phyloP scores from a whole-genome alignment of 1,139 yeast species.

The Nakaseomyces uthaithaninus region DNA sequence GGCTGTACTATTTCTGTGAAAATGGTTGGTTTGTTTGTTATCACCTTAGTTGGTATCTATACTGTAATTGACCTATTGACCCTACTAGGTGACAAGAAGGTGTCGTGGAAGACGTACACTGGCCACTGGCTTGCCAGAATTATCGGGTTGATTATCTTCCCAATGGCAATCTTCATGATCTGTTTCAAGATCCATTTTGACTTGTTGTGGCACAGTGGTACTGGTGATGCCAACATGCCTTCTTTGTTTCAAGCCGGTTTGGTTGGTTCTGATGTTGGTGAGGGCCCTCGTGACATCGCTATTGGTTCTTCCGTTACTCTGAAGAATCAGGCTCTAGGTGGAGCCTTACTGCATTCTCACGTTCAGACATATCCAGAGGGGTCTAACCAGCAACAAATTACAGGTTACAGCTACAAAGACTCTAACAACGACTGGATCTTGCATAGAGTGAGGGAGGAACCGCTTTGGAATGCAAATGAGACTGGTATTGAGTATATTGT shows the following conservation, averaged over 20 bases:
- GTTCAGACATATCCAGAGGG: conserved; percentile 92
- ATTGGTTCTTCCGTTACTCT: conserved; percentile 75
- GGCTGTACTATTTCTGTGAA: conserved; percentile 77
- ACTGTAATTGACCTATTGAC: conserved; percentile 67
- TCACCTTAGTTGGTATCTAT: conserved; percentile 67
- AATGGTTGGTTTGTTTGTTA: conserved; percentile 76
- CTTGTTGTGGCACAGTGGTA: conserved; percentile 65
- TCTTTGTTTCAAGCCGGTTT: conserved; percentile 94
- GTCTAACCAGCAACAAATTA: conserved; percentile 91
- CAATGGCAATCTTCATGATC: conserved; percentile 52
- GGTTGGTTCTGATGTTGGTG: conserved; percentile 66
- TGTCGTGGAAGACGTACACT: conserved; percentile 43
- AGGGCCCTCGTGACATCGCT: conserved; percentile 85
- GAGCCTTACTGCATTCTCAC: conserved; percentile 94
- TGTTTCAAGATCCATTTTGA: conserved; percentile 73
- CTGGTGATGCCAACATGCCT: conserved; percentile 97
- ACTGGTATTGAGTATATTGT: conserved; percentile 48
- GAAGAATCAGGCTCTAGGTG: conserved; percentile 87
- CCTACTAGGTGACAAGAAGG: conserved; percentile 49
- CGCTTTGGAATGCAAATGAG: conserved; percentile 43
- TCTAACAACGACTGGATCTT: conserved; percentile 84
- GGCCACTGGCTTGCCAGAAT: conserved; percentile 62
- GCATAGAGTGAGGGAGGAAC: conserved; percentile 56
- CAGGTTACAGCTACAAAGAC: conserved; percentile 91
- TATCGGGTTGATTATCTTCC: conserved; percentile 55